Evolutionary conservation across 108 stramenopile species (phyloP), one percentile per base, ranked within the genome.

Genomic region (Phaeodactylum tricornutum): DNA sequence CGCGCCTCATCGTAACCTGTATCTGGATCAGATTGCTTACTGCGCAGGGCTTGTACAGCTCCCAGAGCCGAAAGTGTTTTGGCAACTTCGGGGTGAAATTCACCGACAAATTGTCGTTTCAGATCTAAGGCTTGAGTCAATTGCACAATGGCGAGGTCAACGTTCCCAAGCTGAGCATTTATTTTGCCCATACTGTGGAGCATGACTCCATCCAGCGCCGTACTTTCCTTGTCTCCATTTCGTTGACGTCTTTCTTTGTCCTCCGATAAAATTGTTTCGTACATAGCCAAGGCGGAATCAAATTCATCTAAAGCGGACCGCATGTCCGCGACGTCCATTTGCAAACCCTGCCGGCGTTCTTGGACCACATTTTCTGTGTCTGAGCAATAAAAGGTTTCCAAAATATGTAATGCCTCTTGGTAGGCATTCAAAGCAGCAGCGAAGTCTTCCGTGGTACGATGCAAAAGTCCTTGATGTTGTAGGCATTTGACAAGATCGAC

Each of bases 401-500:
- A 46, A 19, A 69, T 57, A 53, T 62, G 61, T 25, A 64, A 31
- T 5, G 71, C 71, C 48, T 72, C 51, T 52, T 62, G 55, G 47
- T 72, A 72, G 32, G 54, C 54, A 14, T 72, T 52, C 42, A 66
- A 51, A 12, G 71, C 71, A 5, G 21, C 29, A 28, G 62, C 44
- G 55, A 40, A 66, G 25, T 72, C 57, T 15, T 55, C 57, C 57
- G 45, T 48, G 25, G 47, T 29, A 32, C 71, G 71, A 55, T 59
- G 39, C 2, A 72, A 28, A 39, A 72, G 27, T 22, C 71, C 71
- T 58, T 72, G 60, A 48, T 72, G 64, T 48, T 72, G 63, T 40
- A 66, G 26, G 43, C 61, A 59, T 36, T 72, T 72, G 43, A 61
- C 44, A 22, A 72, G 25, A 41, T 54, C 39, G 11, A 36, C 12